A percentile compares a stretch with the other conserved stretches of the same genome.
Evolutionary conservation across 768 basidiomycete species (phyloP).

Genomic region (Xerocomellus intermedius): DNA sequence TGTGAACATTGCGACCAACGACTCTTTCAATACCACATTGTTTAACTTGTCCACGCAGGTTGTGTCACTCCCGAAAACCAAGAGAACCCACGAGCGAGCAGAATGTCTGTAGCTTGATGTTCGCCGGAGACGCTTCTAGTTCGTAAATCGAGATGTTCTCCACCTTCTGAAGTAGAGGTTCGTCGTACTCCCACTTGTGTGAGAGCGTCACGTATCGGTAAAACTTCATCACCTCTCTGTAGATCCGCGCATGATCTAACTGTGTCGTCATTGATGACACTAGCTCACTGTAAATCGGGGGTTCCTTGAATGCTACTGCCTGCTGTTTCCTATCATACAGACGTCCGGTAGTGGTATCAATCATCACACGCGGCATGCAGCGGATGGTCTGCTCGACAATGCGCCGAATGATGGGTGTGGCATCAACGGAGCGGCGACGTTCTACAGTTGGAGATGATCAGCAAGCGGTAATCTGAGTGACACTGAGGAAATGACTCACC

Average conservation of each 20-base stretch:
- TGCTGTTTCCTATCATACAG: too few species aligned
- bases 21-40: neutral
- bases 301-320: too few species aligned
- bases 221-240: too few species aligned
- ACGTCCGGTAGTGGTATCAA: neutral
- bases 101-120: neutral
- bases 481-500: neutral
- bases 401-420: neutral
- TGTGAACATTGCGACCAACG: slow-evolving; percentile 7
- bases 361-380: neutral
- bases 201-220: too few species aligned
- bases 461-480: neutral
- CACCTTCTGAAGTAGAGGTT: too few species aligned
- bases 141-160: neutral
- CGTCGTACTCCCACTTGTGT: too few species aligned
- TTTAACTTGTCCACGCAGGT: slow-evolving; percentile 3
- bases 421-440: neutral
- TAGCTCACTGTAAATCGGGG: too few species aligned
- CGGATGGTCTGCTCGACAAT: neutral
- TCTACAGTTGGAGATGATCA: too few species aligned
- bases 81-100: neutral
- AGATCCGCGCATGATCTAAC: too few species aligned
- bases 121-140: neutral
- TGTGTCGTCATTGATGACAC: too few species aligned
- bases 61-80: slow-evolving; percentile 1